These are phyloP conservation scores for Sanghuangporus weigelae DNA, from an alignment of 1,284 basidiomycete species.

Conservation along the genomic window DNA sequence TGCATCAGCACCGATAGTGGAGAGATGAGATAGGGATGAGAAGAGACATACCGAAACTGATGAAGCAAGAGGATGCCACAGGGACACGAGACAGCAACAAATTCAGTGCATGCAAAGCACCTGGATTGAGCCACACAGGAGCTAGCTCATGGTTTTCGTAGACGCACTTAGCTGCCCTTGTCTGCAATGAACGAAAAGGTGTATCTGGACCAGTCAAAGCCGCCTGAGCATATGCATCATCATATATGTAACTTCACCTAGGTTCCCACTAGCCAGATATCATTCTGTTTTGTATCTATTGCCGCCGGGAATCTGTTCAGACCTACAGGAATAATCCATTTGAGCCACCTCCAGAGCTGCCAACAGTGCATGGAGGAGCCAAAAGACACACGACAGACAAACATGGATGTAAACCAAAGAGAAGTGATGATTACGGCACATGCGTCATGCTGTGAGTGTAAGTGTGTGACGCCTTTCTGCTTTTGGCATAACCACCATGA, in stretches of 20 bases:
- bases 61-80: neutral
- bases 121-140: too few species aligned
- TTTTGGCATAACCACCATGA: neutral
- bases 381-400: too few species aligned
- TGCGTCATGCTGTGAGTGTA: too few species aligned
- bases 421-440: too few species aligned
- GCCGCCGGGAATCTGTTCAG: neutral
- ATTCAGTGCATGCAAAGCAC: neutral
- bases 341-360: neutral
- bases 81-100: neutral
- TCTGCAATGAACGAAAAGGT: neutral
- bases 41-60: neutral
- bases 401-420: too few species aligned
- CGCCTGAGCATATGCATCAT: too few species aligned
- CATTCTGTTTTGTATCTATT: neutral
- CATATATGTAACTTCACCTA: too few species aligned
- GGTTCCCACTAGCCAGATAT: too few species aligned
- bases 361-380: too few species aligned
- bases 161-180: neutral
- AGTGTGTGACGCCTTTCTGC: too few species aligned
- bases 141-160: too few species aligned
- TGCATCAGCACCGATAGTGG: neutral
- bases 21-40: neutral
- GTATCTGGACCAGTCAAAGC: neutral
- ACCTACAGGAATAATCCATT: neutral